Percentiles rank a stretch among this genome's conserved stretches.
Conservation (phyloP, 441 rosid species). For the Capsella rubella region DNA sequence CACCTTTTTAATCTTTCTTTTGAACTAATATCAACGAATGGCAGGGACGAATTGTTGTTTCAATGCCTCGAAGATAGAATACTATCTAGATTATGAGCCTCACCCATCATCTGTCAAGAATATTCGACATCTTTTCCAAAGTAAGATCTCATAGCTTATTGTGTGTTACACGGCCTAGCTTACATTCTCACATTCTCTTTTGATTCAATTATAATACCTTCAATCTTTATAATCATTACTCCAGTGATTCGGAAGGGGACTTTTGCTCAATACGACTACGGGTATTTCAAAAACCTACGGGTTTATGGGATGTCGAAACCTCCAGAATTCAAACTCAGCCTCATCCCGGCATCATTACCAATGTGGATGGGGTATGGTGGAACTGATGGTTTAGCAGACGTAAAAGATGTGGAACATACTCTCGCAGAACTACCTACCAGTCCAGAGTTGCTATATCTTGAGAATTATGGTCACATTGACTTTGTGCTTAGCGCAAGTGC, state of each 20-base stretch:
- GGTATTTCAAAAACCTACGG: slow-evolving; percentile 63
- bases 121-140: slow-evolving; percentile 89
- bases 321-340: slow-evolving; percentile 68
- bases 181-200: slow-evolving; percentile 9
- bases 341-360: slow-evolving; percentile 71
- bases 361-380: slow-evolving; percentile 95
- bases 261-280: slow-evolving; percentile 79
- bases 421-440: slow-evolving; percentile 57
- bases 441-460: slow-evolving; percentile 76
- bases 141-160: slow-evolving; percentile 50
- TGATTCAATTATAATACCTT: background rate
- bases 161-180: slow-evolving; percentile 20
- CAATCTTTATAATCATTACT: slow-evolving; percentile 12
- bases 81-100: slow-evolving; percentile 82
- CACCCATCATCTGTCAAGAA: slow-evolving; percentile 92
- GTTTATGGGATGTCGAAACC: slow-evolving; percentile 64
- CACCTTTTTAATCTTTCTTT: background rate
- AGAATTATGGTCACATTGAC: slow-evolving; percentile 86
- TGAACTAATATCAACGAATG: slow-evolving; percentile 20
- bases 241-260: slow-evolving; percentile 92
- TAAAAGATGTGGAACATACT: slow-evolving; percentile 66
- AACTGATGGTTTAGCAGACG: slow-evolving; percentile 72
- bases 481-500: slow-evolving; percentile 65
- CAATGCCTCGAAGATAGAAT: slow-evolving; percentile 65
- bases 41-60: slow-evolving; percentile 90